Base-by-base conservation (phyloP, 495 filamentous ascomycete genomes). In the Venustampulla echinocandica region DNA sequence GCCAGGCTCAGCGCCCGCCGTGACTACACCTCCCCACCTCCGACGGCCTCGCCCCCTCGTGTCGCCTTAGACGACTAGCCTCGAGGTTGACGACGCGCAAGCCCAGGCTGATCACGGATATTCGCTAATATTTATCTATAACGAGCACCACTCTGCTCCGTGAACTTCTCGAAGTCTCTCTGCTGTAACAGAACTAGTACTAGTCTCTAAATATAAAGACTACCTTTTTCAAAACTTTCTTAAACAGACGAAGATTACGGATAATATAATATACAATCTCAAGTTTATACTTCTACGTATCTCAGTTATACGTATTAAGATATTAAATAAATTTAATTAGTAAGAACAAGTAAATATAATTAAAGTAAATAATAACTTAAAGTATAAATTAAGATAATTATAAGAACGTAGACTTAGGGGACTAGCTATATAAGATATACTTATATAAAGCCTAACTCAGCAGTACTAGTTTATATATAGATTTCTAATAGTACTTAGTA, bases 211-310 rank as follows among this genome's bases (percentile, higher is more conserved):
- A 23, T 55, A 55, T 47, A 40, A 47, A 19, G 52, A 55, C 17
- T 55, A 20, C 34, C 52, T 46, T 30, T 44, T 55, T 32, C 47
- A 55, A 51, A 47, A 47, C 33, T 55, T 55, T 36, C 47, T 55
- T 15, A 55, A 55, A 47, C 36, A 47, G 30, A 43, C 24, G 35
- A 50, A 17, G 42, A 49, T 56, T 41, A 45, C 34, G 42, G 19
- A 46, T 45, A 30, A 53, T 10, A 35, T 25, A 28, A 53, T 41
- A 24, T 56, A 49, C 17, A 52, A 49, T 49, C 45, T 56, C 22
- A 43, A 56, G 45, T 56, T 56, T 43, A 30, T 41, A 25, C 28
- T 56, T 23, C 44, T 32, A 49, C 19, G 5, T 9, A 48, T 52
- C 33, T 18, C 49, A 18, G n/a, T n/a, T n/a, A n/a, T n/a, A n/a